A percentile compares a stretch with the other conserved stretches of the same genome.
Conservation (phyloP, 75 land plant species). For the Cryptomeria japonica region DNA sequence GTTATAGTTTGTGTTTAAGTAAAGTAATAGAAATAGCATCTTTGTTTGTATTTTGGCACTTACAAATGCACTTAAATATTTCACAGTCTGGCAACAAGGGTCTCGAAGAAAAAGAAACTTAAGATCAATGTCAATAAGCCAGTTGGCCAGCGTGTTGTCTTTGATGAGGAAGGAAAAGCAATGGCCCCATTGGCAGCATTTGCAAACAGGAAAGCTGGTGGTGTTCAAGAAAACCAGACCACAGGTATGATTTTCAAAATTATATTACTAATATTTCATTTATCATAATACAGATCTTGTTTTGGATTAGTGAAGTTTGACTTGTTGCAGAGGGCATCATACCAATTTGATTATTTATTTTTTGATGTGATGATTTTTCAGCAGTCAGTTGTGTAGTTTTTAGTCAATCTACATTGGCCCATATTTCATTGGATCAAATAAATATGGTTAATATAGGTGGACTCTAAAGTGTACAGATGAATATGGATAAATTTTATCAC, state of each 20-base stretch:
- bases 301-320: not conserved
- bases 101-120: conserved; percentile 80
- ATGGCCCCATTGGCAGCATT: conserved; percentile 75
- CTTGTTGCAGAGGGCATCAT: not conserved
- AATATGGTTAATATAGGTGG: too few species aligned
- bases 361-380: too few species aligned
- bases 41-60: not conserved
- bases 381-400: too few species aligned
- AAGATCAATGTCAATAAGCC: conserved; percentile 87
- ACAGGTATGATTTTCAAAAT: not conserved
- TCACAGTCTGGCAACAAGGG: conserved; percentile 29
- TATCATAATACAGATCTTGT: not conserved
- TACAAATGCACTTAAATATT: not conserved
- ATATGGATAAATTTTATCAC: too few species aligned
- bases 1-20: conserved; percentile 6
- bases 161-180: conserved; percentile 87
- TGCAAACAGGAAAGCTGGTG: conserved; percentile 35
- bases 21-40: conserved; percentile 2
- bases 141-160: conserved; percentile 66
- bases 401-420: too few species aligned
- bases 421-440: too few species aligned
- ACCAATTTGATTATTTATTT: not conserved
- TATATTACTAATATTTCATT: not conserved
- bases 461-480: too few species aligned
- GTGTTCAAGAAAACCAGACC: conserved; percentile 12